Percentiles rank a stretch among this genome's conserved stretches.
Conservation (phyloP, 2,329 filamentous ascomycete species). For the Fusarium marasasianum region DNA sequence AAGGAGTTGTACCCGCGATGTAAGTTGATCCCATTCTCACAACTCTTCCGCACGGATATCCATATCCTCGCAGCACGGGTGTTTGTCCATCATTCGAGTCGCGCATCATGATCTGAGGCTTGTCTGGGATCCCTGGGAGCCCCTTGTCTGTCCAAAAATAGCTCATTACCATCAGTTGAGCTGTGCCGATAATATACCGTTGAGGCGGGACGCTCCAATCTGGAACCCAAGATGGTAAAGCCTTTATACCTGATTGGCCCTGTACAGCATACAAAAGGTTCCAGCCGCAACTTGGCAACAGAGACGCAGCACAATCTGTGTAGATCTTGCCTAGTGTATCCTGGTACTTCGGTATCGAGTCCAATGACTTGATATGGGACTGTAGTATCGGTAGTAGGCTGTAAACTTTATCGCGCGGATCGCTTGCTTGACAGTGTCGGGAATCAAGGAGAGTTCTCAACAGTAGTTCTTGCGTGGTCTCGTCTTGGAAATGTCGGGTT, state of each 20-base stretch:
- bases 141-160: no score
- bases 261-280: neutral
- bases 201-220: neutral
- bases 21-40: neutral
- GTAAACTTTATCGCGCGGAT: neutral
- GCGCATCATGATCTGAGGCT: no score
- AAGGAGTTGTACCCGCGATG: neutral
- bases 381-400: neutral
- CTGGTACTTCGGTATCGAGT: neutral
- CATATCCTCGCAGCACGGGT: no score
- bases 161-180: no score
- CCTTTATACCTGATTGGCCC: no score
- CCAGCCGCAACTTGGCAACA: neutral
- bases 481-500: no score
- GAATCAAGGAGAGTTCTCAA: neutral
- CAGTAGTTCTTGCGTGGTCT: no score
- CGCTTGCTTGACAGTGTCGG: neutral
- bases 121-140: no score
- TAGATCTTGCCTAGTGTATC: no score
- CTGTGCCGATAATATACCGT: neutral
- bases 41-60: no score
- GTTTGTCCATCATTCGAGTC: no score
- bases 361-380: accelerated
- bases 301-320: neutral
- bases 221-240: neutral